Base-by-base conservation (phyloP, 2,329 filamentous ascomycete species). In the Alternaria atra region DNA sequence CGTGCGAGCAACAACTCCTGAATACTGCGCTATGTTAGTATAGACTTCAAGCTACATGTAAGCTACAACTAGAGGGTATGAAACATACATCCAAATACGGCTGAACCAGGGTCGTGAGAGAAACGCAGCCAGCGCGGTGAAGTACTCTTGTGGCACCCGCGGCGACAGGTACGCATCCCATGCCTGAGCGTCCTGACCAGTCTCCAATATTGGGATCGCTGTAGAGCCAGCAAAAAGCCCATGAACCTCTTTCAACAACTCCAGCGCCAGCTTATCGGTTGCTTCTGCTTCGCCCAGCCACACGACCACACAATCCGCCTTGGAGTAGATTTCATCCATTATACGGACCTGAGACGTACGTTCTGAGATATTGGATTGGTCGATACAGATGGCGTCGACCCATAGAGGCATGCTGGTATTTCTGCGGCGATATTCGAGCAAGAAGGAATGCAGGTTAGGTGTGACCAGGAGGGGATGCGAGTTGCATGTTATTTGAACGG, bases 261-360 rank as follows among this genome's bases (percentile, higher is more conserved):
- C 3, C 10, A 47, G n/a, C 4, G 44, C 44, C 9, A 13, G 2
- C 10, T 2, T 8, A 3, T 47, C 44, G 0, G 44, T 47, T 6
- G 29, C 44, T 15, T 23, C 2, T 4, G 44, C 44, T 5, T 47
- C 44, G 1, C 44, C 44, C 27, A 47, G 13, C 44, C 44, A 47
- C 3, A 47, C 44, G 10, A 47, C 2, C 6, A 47, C 44, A 9
- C 44, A 47, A 0, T 32, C 44, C 2, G 44, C 44, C 15, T 32
- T 30, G 6, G 44, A 32, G 44, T 47, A 47, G 3, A 47, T 47
- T 1, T 9, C 4, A 1, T 32, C 44, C 44, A 47, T 47, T 27
- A 47, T 47, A n/a, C 44, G 44, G 4, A 47, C 44, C 4, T 47
- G 44, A 9, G 44, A 47, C n/a, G 44, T 47, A 0, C 44, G 44